These are phyloP conservation scores for Stipa capillata DNA, from an alignment of 176 grass and related monocot genomes.

Conservation along the genomic window DNA sequence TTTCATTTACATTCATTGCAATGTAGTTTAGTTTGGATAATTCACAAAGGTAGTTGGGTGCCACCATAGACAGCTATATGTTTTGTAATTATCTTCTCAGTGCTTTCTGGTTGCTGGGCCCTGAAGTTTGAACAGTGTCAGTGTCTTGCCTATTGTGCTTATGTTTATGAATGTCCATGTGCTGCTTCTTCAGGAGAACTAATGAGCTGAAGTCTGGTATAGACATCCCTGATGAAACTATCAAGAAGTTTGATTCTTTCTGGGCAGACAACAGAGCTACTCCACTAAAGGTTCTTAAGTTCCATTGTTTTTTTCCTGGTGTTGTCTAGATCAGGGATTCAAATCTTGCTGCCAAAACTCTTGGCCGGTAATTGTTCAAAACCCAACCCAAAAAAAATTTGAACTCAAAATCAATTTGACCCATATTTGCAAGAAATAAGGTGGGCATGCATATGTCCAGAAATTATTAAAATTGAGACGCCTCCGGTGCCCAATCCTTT, in stretches of 20 bases:
- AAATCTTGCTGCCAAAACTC: no score
- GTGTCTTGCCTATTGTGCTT: not conserved
- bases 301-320: not conserved
- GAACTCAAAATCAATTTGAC: no score
- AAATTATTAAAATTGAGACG: no score
- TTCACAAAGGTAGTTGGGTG: not conserved
- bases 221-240: constrained; percentile 56
- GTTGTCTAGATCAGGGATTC: not conserved
- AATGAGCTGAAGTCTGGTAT: constrained; percentile 86
- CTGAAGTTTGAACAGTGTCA: not conserved
- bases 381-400: no score
- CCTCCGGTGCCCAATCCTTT: no score
- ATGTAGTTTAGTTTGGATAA: not conserved
- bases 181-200: constrained; percentile 45
- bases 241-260: constrained; percentile 49
- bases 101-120: not conserved
- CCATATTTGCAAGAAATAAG: no score
- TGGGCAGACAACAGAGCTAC: constrained; percentile 38
- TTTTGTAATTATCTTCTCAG: not conserved
- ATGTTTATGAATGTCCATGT: constrained; percentile 9
- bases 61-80: not conserved
- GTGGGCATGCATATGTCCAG: no score
- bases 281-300: constrained; percentile 60
- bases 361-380: no score
- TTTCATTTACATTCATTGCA: not conserved